These are phyloP conservation scores for Gossypium bickii DNA, from an alignment of 345 rosid species.

Conservation along the genomic window DNA sequence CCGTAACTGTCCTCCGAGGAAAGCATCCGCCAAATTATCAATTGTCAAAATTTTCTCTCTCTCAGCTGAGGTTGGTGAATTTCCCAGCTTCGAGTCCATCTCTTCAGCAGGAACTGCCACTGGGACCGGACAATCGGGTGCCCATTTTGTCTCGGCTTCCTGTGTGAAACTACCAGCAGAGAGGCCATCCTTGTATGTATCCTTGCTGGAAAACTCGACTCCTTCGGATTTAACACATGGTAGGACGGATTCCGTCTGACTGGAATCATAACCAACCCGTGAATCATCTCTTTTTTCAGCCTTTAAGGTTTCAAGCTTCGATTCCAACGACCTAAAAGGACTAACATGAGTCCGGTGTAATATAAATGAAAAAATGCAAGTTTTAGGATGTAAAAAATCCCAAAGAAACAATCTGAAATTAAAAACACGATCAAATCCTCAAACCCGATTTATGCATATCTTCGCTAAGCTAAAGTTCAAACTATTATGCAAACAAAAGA, in stretches of 20 bases:
- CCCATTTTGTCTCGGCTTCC: constrained; percentile 52
- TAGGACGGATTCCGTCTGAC: constrained; percentile 55
- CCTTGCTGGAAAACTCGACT: constrained; percentile 56
- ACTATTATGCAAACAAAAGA: not conserved
- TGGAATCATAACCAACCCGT: constrained; percentile 43
- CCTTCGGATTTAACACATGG: constrained; percentile 50
- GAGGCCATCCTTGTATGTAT: constrained; percentile 54
- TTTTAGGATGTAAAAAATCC: not conserved
- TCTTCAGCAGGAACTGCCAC: constrained; percentile 32
- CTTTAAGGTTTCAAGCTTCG: constrained; percentile 64
- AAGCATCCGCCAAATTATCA: constrained; percentile 32
- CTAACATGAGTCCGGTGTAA: not conserved
- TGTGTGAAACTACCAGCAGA: constrained; percentile 83
- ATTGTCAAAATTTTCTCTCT: constrained; percentile 29
- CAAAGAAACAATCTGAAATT: not conserved
- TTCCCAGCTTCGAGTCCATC: constrained; percentile 35
- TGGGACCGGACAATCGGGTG: constrained; percentile 35
- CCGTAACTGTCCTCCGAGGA: constrained; percentile 38
- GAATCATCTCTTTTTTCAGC: constrained; percentile 46
- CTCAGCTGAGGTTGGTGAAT: constrained; percentile 21
- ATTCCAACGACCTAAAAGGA: constrained; percentile 60
- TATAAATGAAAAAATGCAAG: not conserved
- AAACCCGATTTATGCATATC: not conserved
- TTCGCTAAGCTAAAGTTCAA: not conserved
- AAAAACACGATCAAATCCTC: not conserved